Evolutionary conservation across 116 monocot species (phyloP).

Genomic region (Cymodocea nodosa): DNA sequence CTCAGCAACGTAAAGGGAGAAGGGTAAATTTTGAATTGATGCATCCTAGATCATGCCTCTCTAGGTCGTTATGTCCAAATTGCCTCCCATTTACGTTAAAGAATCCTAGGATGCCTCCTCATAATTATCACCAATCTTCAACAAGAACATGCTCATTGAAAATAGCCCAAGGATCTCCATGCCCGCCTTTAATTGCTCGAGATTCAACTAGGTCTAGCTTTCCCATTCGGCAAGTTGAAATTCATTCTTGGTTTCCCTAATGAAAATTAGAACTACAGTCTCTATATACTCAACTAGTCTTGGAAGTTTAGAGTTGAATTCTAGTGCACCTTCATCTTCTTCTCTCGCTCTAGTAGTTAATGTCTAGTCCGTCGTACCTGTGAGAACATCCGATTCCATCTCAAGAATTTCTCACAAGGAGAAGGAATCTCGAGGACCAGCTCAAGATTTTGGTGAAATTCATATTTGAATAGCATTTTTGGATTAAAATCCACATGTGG

Average conservation of each 20-base stretch:
- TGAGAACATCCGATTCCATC: neutral
- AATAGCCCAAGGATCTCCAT: neutral
- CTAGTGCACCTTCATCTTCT: neutral
- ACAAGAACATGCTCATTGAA: neutral
- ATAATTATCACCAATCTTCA: neutral
- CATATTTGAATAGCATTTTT: too few relatives aligned
- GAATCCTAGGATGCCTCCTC: neutral
- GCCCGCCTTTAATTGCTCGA: neutral
- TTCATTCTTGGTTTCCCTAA: too few relatives aligned
- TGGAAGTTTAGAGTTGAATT: neutral
- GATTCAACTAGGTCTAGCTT: constrained; percentile 1
- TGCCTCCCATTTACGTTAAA: neutral
- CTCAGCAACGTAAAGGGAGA: constrained; percentile 2
- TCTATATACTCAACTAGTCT: constrained; percentile 27
- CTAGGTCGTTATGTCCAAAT: constrained; percentile 1
- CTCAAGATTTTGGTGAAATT: too few relatives aligned
- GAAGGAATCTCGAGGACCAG: too few relatives aligned
- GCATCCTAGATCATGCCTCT: constrained; percentile 5
- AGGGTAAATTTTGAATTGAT: neutral
- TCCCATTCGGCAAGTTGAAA: neutral
- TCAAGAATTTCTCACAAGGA: neutral
- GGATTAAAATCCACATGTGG: too few relatives aligned
- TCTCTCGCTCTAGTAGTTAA: neutral
- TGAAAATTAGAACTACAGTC: constrained; percentile 2
- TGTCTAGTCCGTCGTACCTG: neutral